Evolutionary conservation across 306 rosid species (phyloP).

Genomic region (Lathyrus sativus): DNA sequence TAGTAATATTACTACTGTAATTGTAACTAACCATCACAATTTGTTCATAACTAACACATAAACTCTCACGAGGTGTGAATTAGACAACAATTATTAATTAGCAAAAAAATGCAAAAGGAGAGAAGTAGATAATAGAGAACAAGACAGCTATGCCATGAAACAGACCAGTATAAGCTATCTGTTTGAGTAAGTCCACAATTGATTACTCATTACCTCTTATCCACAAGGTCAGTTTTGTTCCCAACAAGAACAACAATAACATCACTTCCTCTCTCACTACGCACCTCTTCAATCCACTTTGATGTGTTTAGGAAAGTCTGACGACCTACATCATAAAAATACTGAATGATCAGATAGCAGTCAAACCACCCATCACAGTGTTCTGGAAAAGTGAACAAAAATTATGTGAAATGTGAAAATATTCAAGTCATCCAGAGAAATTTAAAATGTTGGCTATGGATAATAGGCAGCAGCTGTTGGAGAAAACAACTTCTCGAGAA

Average conservation of each 20-base stretch:
- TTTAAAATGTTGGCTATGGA: slow-evolving; percentile 21
- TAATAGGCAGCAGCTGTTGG: slow-evolving; percentile 7
- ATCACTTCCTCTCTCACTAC: slow-evolving; percentile 85
- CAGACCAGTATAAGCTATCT: slow-evolving; percentile 18
- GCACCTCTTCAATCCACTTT: slow-evolving; percentile 94
- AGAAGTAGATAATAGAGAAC: slow-evolving; percentile 22
- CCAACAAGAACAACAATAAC: slow-evolving; percentile 88
- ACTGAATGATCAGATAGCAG: slow-evolving; percentile 36
- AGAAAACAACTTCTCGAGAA: slow-evolving; percentile 21
- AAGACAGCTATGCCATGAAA: slow-evolving; percentile 17
- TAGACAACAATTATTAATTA: background rate
- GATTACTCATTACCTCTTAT: slow-evolving; percentile 66
- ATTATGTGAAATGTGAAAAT: slow-evolving; percentile 8
- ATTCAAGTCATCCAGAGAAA: slow-evolving; percentile 31
- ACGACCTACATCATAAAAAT: slow-evolving; percentile 54
- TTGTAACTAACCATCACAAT: slow-evolving; percentile 8
- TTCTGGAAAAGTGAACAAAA: slow-evolving; percentile 20
- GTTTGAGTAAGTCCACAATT: slow-evolving; percentile 8
- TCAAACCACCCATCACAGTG: slow-evolving; percentile 32
- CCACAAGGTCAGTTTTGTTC: slow-evolving; percentile 92
- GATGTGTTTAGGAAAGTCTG: slow-evolving; percentile 78
- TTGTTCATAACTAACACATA: slow-evolving; percentile 19
- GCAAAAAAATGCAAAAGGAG: slow-evolving; percentile 7
- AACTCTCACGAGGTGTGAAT: slow-evolving; percentile 7
- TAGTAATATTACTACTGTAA: background rate